Conservation (phyloP, 495 filamentous ascomycete genomes). For the Barbatosphaeria neglecta region DNA sequence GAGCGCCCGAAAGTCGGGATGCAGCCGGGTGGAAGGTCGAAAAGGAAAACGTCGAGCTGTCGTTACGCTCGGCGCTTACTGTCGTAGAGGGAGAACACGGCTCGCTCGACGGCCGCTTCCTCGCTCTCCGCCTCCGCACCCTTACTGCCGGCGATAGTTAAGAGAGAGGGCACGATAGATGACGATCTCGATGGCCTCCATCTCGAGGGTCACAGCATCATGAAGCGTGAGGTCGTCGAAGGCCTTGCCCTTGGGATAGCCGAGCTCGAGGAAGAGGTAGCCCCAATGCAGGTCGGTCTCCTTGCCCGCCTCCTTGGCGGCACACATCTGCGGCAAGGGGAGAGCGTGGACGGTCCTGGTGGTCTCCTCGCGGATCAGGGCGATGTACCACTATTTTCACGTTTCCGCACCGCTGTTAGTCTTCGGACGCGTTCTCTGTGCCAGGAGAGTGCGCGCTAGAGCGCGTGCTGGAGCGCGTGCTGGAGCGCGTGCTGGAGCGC, state of each 20-base stretch:
- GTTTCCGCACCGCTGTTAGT: no score
- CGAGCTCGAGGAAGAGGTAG: conserved; percentile 30
- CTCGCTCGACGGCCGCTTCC: background rate
- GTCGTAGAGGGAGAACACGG: no score
- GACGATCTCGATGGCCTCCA: conserved; percentile 24
- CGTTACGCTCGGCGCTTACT: no score
- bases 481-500: no score
- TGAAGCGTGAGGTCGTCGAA: conserved; percentile 24
- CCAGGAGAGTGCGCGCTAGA: no score
- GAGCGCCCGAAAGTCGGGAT: no score
- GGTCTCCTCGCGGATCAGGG: conserved; percentile 37
- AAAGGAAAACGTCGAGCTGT: no score
- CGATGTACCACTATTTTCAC: conserved; percentile 35
- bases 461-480: no score
- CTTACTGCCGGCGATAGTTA: background rate
- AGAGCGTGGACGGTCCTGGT: conserved; percentile 8
- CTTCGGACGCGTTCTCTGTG: no score
- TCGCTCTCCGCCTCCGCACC: background rate
- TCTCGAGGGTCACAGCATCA: conserved; percentile 21
- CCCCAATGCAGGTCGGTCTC: conserved; percentile 25
- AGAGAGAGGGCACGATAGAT: conserved; percentile 17
- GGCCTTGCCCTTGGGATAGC: conserved; percentile 12
- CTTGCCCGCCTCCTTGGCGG: conserved; percentile 21
- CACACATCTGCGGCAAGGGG: conserved; percentile 11
- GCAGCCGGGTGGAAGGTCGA: no score